A percentile compares a stretch with the other conserved stretches of the same genome.
Evolutionary conservation across 352 stramenopile genomes (phyloP).

Genomic region (Phytophthora multivora): DNA sequence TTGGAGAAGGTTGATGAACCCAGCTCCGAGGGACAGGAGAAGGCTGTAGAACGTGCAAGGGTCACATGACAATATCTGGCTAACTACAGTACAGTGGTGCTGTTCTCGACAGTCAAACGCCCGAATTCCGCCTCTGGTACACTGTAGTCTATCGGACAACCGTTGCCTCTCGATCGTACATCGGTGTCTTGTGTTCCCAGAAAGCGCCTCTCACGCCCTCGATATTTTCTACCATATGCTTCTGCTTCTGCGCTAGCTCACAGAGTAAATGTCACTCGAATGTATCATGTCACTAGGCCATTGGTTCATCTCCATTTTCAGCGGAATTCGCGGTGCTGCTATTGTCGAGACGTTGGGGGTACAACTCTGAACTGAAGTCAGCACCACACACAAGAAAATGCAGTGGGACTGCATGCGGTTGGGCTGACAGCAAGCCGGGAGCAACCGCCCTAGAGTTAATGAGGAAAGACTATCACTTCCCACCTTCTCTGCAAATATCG

Average conservation of each 20-base stretch:
- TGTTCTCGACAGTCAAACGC: slow-evolving; percentile 23
- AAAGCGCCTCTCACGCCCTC: neutral
- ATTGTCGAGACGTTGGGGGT: slow-evolving; percentile 7
- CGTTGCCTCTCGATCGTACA: too few relatives aligned
- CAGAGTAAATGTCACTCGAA: neutral
- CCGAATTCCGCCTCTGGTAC: slow-evolving; percentile 13
- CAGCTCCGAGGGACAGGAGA: too few relatives aligned
- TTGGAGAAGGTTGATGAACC: too few relatives aligned
- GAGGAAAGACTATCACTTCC: too few relatives aligned
- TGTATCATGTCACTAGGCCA: neutral
- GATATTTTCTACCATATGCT: neutral
- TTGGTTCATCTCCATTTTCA: neutral
- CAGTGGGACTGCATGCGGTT: neutral
- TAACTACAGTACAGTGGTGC: too few relatives aligned
- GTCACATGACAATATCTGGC: too few relatives aligned
- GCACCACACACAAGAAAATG: neutral
- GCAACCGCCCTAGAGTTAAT: too few relatives aligned
- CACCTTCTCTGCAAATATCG: too few relatives aligned
- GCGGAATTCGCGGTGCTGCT: neutral
- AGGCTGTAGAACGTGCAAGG: too few relatives aligned
- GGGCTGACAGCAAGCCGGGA: too few relatives aligned
- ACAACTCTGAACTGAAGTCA: slow-evolving; percentile 2
- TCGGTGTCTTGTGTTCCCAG: neutral
- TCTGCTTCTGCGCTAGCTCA: neutral
- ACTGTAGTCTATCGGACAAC: too few relatives aligned